A percentile compares a stretch with the other conserved stretches of the same genome.
Conservation (phyloP, 257 asterid species). For the Handroanthus guayacan region DNA sequence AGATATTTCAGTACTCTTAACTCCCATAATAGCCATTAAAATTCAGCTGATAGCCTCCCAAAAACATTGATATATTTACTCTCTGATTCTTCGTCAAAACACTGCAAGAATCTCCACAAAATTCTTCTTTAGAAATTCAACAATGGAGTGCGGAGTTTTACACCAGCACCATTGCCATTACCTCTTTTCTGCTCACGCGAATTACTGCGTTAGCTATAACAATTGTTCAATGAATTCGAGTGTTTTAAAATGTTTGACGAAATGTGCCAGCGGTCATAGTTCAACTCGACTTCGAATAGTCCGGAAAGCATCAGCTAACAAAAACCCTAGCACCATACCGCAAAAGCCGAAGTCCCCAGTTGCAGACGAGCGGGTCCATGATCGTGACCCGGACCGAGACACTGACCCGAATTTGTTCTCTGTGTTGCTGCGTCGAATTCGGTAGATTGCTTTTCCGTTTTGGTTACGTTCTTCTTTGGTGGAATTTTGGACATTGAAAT, state of each 20-base stretch:
- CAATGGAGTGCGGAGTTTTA: slow-evolving; percentile 39
- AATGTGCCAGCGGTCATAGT: slow-evolving; percentile 25
- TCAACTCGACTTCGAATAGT: slow-evolving; percentile 46
- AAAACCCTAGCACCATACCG: slow-evolving; percentile 41
- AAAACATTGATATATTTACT: not conserved
- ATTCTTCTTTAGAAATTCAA: slow-evolving; percentile 9
- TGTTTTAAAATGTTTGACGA: slow-evolving; percentile 33
- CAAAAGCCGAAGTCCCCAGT: slow-evolving; percentile 32
- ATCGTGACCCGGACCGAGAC: slow-evolving; percentile 33
- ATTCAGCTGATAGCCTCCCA: slow-evolving; percentile 6
- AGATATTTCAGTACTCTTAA: slow-evolving; percentile 12
- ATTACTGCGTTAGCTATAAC: slow-evolving; percentile 19
- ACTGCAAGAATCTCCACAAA: slow-evolving; percentile 4
- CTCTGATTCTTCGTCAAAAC: not conserved
- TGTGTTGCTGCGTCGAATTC: slow-evolving; percentile 40
- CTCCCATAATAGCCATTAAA: slow-evolving; percentile 36
- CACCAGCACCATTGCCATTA: slow-evolving; percentile 36
- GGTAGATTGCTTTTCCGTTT: slow-evolving; percentile 33
- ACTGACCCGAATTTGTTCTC: slow-evolving; percentile 38
- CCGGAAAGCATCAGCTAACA: slow-evolving; percentile 42
- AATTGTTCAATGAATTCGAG: slow-evolving; percentile 25
- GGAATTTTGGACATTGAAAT: not conserved
- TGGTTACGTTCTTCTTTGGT: not conserved
- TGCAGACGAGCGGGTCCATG: slow-evolving; percentile 30
- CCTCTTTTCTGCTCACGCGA: slow-evolving; percentile 26